These are phyloP conservation scores for Neonectria punicea DNA, from an alignment of 2,329 filamentous ascomycete genomes.

Conservation along the genomic window DNA sequence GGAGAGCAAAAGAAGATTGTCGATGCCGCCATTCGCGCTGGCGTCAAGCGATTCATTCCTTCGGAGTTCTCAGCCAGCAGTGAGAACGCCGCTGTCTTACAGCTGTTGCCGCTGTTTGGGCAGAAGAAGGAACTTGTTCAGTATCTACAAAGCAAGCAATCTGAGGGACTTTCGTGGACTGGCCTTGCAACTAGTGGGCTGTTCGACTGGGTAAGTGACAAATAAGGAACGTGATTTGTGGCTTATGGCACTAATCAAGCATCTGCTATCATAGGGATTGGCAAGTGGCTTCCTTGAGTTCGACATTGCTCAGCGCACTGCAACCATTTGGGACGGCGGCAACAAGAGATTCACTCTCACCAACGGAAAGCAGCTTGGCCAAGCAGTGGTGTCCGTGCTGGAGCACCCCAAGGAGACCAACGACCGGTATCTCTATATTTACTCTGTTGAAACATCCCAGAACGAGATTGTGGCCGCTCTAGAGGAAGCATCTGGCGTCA, in stretches of 20 bases:
- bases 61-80: conserved; percentile 58
- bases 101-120: conserved; percentile 31
- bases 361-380: conserved; percentile 48
- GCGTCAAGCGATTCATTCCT: conserved; percentile 64
- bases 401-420: conserved; percentile 56
- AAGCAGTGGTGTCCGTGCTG: conserved; percentile 60
- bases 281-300: conserved; percentile 27
- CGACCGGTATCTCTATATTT: conserved; percentile 64
- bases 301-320: conserved; percentile 19
- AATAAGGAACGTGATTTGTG: background rate
- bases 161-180: conserved; percentile 37
- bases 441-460: conserved; percentile 61
- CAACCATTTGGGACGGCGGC: conserved; percentile 27
- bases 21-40: conserved; percentile 62
- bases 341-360: conserved; percentile 28
- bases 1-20: conserved; percentile 61
- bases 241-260: background rate
- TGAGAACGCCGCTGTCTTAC: conserved; percentile 35
- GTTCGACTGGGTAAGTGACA: conserved; percentile 33
- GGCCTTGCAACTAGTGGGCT: conserved; percentile 47
- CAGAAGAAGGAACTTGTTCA: conserved; percentile 33
- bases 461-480: conserved; percentile 42
- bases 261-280: conserved; percentile 12
- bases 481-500: conserved; percentile 22
- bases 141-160: conserved; percentile 24